Percentiles rank a stretch among this genome's conserved stretches.
phyloP scores from a whole-genome alignment of 2,329 filamentous ascomycete genomes.

The Cladosporium phlei region DNA sequence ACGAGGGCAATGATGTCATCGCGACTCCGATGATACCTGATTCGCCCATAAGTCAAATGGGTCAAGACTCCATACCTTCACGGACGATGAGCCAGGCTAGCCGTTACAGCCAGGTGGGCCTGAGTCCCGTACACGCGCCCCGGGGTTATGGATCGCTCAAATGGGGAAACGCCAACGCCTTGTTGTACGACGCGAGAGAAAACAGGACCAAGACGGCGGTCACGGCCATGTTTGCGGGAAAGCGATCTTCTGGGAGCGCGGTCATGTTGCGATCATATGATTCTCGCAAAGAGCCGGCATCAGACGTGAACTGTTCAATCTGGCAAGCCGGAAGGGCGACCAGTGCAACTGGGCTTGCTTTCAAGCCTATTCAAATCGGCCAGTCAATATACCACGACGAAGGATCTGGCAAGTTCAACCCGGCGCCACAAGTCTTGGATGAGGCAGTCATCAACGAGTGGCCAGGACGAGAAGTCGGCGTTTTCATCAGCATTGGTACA shows the following conservation, averaged over 20 bases:
- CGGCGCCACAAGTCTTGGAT: conserved; percentile 76
- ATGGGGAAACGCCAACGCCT: conserved; percentile 77
- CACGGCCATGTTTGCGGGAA: conserved; percentile 85
- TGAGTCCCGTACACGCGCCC: conserved; percentile 55
- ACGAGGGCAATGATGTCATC: conserved; percentile 72
- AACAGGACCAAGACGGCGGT: conserved; percentile 70
- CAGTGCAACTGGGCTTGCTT: conserved; percentile 81
- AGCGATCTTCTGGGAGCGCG: conserved; percentile 61
- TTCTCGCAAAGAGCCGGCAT: conserved; percentile 82
- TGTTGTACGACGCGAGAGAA: conserved; percentile 82
- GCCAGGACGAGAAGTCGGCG: conserved; percentile 87
- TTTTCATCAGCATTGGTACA: conserved; percentile 91
- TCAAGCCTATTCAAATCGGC: conserved; percentile 91
- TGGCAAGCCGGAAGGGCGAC: conserved; percentile 98
- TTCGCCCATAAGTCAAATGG: conserved; percentile 34
- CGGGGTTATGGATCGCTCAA: conserved; percentile 50
- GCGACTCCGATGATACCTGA: conserved; percentile 47
- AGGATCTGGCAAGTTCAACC: conserved; percentile 87
- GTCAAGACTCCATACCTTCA: conserved; percentile 35
- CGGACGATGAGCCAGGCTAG: conserved; percentile 76
- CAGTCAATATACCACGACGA: conserved; percentile 94
- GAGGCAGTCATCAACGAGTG: conserved; percentile 91
- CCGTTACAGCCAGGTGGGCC: conserved; percentile 71
- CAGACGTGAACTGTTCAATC: conserved; percentile 89
- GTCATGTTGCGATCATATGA: conserved; percentile 83